Evolutionary conservation across 2,329 filamentous ascomycete species (phyloP).

Genomic region (Penicillium verrucosum): DNA sequence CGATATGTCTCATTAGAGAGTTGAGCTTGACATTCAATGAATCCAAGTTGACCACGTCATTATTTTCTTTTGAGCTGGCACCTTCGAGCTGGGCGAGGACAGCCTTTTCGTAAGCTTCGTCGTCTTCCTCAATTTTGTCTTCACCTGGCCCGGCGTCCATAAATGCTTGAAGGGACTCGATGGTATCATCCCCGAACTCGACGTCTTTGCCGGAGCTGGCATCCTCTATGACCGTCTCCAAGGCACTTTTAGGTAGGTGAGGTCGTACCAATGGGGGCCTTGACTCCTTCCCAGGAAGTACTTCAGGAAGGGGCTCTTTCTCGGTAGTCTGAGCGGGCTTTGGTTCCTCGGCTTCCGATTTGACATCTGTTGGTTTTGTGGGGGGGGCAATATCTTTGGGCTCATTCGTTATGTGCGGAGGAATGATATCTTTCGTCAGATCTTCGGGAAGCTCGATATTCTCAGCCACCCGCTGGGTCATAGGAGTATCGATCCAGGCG

Average conservation of each 20-base stretch:
- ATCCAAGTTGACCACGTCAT: constrained; percentile 34
- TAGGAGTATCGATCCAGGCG: constrained; percentile 48
- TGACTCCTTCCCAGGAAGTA: constrained; percentile 13
- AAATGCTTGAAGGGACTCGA: constrained; percentile 45
- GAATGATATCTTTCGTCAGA: constrained; percentile 25
- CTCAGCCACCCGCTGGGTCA: constrained; percentile 36
- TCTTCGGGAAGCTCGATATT: constrained; percentile 21
- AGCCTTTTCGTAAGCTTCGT: constrained; percentile 33
- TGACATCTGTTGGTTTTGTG: constrained; percentile 4
- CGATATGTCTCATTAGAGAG: constrained; percentile 40
- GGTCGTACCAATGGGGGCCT: constrained; percentile 33
- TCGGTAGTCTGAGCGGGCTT: neutral
- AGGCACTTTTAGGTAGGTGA: constrained; percentile 41
- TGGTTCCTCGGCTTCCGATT: neutral
- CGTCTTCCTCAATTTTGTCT: constrained; percentile 30
- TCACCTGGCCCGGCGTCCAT: constrained; percentile 31
- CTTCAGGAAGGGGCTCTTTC: neutral
- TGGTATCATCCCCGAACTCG: constrained; percentile 44
- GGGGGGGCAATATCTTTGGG: constrained; percentile 4
- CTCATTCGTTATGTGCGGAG: constrained; percentile 15
- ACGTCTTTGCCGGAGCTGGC: constrained; percentile 40
- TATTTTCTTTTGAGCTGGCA: constrained; percentile 14
- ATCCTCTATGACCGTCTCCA: constrained; percentile 43
- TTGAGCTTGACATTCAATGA: constrained; percentile 40
- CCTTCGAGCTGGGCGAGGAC: constrained; percentile 25